Percentiles rank a stretch among this genome's conserved stretches.
phyloP scores from a whole-genome alignment of 352 stramenopile species.

The Phytophthora aleatoria region DNA sequence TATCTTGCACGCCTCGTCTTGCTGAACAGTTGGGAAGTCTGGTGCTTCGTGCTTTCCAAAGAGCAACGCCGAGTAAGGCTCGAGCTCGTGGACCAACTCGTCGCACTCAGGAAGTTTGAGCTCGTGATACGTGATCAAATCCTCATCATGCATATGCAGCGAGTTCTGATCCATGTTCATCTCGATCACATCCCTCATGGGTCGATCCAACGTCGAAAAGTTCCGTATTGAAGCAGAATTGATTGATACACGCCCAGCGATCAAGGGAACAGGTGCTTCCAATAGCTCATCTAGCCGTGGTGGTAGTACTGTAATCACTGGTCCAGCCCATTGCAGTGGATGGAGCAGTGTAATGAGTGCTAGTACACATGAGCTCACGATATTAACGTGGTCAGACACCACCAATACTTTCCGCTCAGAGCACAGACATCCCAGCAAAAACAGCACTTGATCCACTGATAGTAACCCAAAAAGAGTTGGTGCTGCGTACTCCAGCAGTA shows the following conservation, averaged over 20 bases:
- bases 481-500: conserved; percentile 76
- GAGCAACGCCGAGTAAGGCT: conserved; percentile 51
- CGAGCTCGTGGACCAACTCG: conserved; percentile 70
- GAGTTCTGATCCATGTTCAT: conserved; percentile 86
- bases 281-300: conserved; percentile 72
- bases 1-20: conserved; percentile 72
- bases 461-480: conserved; percentile 74
- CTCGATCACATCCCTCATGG: conserved; percentile 77
- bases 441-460: conserved; percentile 79
- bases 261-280: conserved; percentile 77
- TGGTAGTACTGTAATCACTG: conserved; percentile 75
- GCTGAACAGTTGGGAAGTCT: conserved; percentile 72
- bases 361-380: conserved; percentile 76
- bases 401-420: conserved; percentile 81
- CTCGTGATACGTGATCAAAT: conserved; percentile 74
- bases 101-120: conserved; percentile 79
- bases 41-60: conserved; percentile 59
- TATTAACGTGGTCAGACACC: conserved; percentile 76
- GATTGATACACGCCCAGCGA: conserved; percentile 75
- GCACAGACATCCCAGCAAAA: conserved; percentile 76
- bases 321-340: conserved; percentile 77
- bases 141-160: conserved; percentile 78
- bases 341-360: conserved; percentile 72
- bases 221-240: conserved; percentile 45
- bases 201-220: conserved; percentile 59